A percentile compares a stretch with the other conserved stretches of the same genome.
Conservation (phyloP, 1,139 yeast species). For the Debaryomyces nepalensis region DNA sequence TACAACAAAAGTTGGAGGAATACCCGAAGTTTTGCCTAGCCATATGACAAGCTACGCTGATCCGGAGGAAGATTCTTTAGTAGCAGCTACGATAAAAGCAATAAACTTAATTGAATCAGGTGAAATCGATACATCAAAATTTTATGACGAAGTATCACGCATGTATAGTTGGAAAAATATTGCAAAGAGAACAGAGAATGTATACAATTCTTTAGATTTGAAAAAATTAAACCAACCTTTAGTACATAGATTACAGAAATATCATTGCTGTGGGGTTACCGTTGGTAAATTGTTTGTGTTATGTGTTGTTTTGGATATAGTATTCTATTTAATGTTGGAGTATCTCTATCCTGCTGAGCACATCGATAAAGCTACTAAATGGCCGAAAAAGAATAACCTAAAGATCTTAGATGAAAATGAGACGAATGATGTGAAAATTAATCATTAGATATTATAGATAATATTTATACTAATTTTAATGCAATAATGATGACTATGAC, state of each 20-base stretch:
- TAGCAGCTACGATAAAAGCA: slow-evolving; percentile 69
- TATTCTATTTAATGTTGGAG: slow-evolving; percentile 66
- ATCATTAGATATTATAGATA: slow-evolving; percentile 12
- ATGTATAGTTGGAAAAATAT: slow-evolving; percentile 96
- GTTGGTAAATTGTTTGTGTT: slow-evolving; percentile 84
- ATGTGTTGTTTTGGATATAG: slow-evolving; percentile 78
- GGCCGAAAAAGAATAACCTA: slow-evolving; percentile 56
- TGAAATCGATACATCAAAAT: slow-evolving; percentile 68
- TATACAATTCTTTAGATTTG: slow-evolving; percentile 64
- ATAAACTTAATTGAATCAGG: slow-evolving; percentile 60
- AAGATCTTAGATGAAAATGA: not conserved
- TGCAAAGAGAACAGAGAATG: slow-evolving; percentile 82
- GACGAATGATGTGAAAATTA: slow-evolving; percentile 4
- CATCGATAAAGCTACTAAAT: slow-evolving; percentile 75
- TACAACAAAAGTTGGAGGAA: slow-evolving; percentile 96
- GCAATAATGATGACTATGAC: slow-evolving; percentile 2
- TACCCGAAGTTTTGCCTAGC: slow-evolving; percentile 92
- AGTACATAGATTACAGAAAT: slow-evolving; percentile 54
- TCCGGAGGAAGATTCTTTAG: slow-evolving; percentile 80
- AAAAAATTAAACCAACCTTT: slow-evolving; percentile 53
- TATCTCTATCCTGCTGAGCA: slow-evolving; percentile 67
- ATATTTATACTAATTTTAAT: not conserved
- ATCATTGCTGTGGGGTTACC: slow-evolving; percentile 77
- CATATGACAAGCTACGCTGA: slow-evolving; percentile 94
- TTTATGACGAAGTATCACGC: slow-evolving; percentile 74